Evolutionary conservation across 257 asterid genomes (phyloP), one percentile per base, ranked within the genome.

Genomic region (Euphrasia confusa): DNA sequence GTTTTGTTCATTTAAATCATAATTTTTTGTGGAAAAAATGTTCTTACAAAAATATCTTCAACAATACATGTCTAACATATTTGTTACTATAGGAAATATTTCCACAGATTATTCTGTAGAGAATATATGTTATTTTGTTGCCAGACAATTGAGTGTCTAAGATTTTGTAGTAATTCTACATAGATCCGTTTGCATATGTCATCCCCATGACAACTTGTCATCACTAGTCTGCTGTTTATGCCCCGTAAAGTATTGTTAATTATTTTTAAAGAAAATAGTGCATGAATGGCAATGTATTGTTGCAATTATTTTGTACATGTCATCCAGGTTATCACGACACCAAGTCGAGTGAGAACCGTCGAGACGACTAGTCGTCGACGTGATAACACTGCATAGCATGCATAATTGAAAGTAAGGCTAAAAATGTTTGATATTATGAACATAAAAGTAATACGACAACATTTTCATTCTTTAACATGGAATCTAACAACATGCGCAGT

Each of bases 141-240:
- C 54, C 45, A 32, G 55, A 21, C 63, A 44, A 56, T 27, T 53
- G 59, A 4, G 33, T 12, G 47, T 45, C 65, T 33, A 55, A 53
- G n/a, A 55, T 2, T 63, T 32, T 70, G 54, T 49, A 30, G 12
- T 55, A 24, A 48, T 48, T 37, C 48, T 48, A 28, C 17, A 55
- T 3, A 54, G 35, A 24, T 61, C 37, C 68, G 7, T 15, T 26
- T 35, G 44, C 52, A 45, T 4, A 0, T 45, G 52, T 12, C 52
- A 45, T 45, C 18, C 3, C 17, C 52, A 45, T 24, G 63, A 61
- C 60, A 9, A 50, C 24, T n/a, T n/a, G 39, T 18, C 48, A 42
- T 26, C 35, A 60, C 5, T 35, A 4, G 5, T 47, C 47, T 7
- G 54, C 47, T 17, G 35, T 14, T 61, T 55, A 12, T 47, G 26